Conservation (phyloP, 768 basidiomycete genomes). For the Boletus sp. region DNA sequence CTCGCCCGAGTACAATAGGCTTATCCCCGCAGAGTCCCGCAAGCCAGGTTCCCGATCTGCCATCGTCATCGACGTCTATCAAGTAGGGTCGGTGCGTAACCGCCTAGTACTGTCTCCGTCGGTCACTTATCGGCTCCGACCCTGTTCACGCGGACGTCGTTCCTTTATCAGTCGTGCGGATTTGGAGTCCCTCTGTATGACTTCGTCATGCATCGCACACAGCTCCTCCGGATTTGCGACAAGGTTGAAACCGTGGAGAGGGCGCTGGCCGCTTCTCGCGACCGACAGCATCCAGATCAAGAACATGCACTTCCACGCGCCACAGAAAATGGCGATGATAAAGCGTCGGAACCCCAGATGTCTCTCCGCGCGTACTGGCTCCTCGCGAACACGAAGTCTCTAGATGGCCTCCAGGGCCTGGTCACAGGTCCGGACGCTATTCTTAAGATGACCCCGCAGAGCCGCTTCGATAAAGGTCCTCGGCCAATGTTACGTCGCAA, state of each 20-base stretch:
- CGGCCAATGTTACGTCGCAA: conserved; percentile 13
- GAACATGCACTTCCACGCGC: background rate
- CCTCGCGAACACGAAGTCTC: conserved; percentile 43
- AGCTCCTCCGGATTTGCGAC: conserved; percentile 39
- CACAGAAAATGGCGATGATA: background rate
- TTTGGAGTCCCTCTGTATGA: conserved; percentile 60
- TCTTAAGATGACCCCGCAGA: conserved; percentile 4
- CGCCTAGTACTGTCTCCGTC: background rate
- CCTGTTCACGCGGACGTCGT: background rate
- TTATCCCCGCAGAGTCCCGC: conserved; percentile 46
- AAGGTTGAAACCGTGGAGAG: conserved; percentile 44
- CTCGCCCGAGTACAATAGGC: conserved; percentile 53
- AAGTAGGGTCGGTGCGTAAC: conserved; percentile 47
- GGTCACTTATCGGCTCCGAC: background rate
- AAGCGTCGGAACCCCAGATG: conserved; percentile 10
- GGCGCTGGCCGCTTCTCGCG: conserved; percentile 5
- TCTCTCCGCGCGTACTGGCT: conserved; percentile 56
- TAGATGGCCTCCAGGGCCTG: conserved; percentile 60
- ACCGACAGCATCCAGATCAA: background rate
- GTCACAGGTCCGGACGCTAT: conserved; percentile 22
- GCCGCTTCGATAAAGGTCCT: conserved; percentile 16
- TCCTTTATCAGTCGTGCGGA: conserved; percentile 58
- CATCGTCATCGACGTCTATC: conserved; percentile 58
- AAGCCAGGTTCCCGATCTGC: conserved; percentile 57
- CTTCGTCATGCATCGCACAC: conserved; percentile 55